phyloP scores from a whole-genome alignment of 768 basidiomycete genomes.

The Lentinula aciculospora region DNA sequence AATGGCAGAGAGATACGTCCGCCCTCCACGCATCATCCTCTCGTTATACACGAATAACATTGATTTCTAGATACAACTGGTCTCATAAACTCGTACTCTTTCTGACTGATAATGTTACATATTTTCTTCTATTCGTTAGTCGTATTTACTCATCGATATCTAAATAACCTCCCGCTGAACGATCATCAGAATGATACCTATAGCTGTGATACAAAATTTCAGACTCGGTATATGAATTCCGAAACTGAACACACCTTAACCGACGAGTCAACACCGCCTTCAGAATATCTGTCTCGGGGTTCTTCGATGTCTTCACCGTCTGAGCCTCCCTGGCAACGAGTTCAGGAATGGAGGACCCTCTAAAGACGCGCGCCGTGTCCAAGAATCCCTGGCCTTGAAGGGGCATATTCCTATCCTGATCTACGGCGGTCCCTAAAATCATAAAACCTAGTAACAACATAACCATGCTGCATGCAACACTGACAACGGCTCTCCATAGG shows the following conservation, averaged over 20 bases:
- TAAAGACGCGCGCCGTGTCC: not conserved
- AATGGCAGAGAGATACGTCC: no score
- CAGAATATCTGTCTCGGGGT: not conserved
- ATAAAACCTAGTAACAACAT: constrained; percentile 2
- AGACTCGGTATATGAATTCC: not conserved
- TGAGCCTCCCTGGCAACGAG: not conserved
- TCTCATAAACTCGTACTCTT: no score
- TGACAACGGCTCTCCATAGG: constrained; percentile 7
- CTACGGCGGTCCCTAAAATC: not conserved
- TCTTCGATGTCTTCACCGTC: not conserved
- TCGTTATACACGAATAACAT: no score
- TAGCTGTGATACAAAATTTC: not conserved
- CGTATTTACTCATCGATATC: not conserved
- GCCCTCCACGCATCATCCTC: no score
- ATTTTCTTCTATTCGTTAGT: not conserved
- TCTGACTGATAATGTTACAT: no score
- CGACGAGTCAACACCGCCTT: not conserved
- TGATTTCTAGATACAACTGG: no score
- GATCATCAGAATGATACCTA: not conserved
- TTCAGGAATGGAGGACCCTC: not conserved
- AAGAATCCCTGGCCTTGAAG: not conserved
- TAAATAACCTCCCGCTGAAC: not conserved
- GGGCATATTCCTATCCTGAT: not conserved
- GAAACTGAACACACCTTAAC: not conserved
- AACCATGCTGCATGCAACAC: not conserved